Conservation (phyloP, 164 flowering plant genomes). For the Macadamia integrifolia region DNA sequence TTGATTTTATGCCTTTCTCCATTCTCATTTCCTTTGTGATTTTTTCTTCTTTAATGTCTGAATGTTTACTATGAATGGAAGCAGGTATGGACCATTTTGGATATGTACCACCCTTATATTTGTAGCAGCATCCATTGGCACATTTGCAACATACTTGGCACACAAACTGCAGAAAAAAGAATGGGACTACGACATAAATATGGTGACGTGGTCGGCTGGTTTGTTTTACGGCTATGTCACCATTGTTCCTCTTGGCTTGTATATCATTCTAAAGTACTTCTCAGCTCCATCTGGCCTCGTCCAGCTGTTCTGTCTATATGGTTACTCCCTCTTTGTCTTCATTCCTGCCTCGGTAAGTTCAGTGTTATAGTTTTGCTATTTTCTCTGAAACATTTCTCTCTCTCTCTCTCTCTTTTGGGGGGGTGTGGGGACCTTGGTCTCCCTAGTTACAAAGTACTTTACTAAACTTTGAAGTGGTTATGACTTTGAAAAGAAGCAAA, state of each 20-base stretch:
- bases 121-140: conserved; percentile 95
- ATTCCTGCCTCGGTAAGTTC: conserved; percentile 86
- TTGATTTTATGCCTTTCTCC: too few relatives aligned
- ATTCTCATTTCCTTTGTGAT: not conserved
- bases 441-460: too few relatives aligned
- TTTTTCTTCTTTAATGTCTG: not conserved
- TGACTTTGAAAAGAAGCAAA: too few relatives aligned
- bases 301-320: conserved; percentile 87
- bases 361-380: not conserved
- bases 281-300: conserved; percentile 92
- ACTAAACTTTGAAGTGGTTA: too few relatives aligned
- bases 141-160: conserved; percentile 88
- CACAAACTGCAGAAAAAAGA: conserved; percentile 84
- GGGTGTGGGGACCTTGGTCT: too few relatives aligned
- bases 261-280: conserved; percentile 85
- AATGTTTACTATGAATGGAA: conserved; percentile 1
- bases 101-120: conserved; percentile 92
- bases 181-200: conserved; percentile 90
- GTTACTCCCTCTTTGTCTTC: conserved; percentile 92
- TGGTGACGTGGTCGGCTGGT: conserved; percentile 98
- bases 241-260: conserved; percentile 76
- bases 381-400: too few relatives aligned
- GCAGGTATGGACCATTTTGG: conserved; percentile 99
- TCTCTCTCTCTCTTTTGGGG: too few relatives aligned
- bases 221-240: conserved; percentile 92